A percentile compares a stretch with the other conserved stretches of the same genome.
Evolutionary conservation across 108 stramenopile genomes (phyloP).

Genomic region (Aurantiochytrium sp.): DNA sequence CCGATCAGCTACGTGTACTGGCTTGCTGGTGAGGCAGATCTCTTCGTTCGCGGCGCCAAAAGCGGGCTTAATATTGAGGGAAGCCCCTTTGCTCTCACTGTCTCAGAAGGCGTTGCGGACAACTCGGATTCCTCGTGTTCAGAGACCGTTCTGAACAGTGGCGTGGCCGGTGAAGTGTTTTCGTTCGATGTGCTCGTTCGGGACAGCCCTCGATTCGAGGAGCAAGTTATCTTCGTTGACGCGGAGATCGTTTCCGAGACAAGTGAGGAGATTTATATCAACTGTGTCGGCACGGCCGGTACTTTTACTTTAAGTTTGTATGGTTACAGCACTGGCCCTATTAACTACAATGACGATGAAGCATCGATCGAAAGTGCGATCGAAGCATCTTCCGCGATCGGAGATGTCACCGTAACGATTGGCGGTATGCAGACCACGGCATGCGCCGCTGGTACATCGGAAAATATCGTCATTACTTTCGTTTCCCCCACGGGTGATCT

Average conservation of each 20-base stretch:
- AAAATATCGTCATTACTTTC: neutral
- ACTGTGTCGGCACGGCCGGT: conserved; percentile 26
- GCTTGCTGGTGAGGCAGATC: conserved; percentile 55
- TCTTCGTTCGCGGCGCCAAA: conserved; percentile 37
- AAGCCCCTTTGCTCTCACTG: conserved; percentile 50
- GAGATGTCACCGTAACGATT: conserved; percentile 49
- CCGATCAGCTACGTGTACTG: conserved; percentile 59
- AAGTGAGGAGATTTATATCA: neutral
- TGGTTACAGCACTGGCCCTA: conserved; percentile 50
- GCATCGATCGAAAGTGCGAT: conserved; percentile 51
- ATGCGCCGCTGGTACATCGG: neutral
- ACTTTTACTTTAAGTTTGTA: conserved; percentile 54
- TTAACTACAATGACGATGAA: conserved; percentile 65
- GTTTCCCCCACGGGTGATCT: neutral
- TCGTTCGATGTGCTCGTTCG: conserved; percentile 49
- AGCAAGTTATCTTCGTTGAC: conserved; percentile 49
- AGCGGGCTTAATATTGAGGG: conserved; percentile 46
- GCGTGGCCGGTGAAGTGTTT: conserved; percentile 56
- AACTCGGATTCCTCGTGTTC: conserved; percentile 48
- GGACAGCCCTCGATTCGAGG: conserved; percentile 48
- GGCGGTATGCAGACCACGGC: neutral
- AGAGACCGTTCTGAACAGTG: conserved; percentile 43
- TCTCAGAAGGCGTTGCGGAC: conserved; percentile 37
- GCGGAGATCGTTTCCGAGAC: neutral
- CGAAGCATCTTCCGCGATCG: conserved; percentile 63